These are phyloP conservation scores for Talaromyces nanjingensis DNA, from an alignment of 495 filamentous ascomycete genomes.

Conservation along the genomic window DNA sequence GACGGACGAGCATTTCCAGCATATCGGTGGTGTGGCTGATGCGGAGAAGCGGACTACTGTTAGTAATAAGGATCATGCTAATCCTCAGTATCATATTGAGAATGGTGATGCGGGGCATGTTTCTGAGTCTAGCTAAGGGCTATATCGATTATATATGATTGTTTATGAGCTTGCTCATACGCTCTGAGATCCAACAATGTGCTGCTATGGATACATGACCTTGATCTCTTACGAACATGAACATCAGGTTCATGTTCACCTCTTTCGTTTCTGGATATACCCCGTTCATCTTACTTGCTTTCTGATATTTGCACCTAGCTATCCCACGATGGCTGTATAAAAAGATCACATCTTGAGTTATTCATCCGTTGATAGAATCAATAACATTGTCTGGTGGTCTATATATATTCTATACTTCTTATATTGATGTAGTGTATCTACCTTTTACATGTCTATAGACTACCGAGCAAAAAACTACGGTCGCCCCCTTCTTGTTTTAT, in stretches of 20 bases:
- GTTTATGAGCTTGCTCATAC: background rate
- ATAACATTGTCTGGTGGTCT: background rate
- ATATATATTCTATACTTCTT: background rate
- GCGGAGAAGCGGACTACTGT: constrained; percentile 18
- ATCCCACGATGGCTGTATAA: background rate
- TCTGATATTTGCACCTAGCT: background rate
- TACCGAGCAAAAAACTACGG: too few species aligned
- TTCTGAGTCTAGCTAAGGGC: background rate
- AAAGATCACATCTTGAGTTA: background rate
- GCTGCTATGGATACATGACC: background rate
- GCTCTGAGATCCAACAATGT: background rate
- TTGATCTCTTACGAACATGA: background rate
- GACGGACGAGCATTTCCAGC: constrained; percentile 37
- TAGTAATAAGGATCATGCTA: constrained; percentile 9
- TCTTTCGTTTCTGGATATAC: background rate
- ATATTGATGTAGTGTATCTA: too few species aligned
- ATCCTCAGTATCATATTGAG: constrained; percentile 17
- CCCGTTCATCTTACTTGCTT: background rate
- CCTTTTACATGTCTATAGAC: too few species aligned
- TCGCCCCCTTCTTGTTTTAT: too few species aligned
- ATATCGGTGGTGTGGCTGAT: constrained; percentile 19
- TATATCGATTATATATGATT: too few species aligned
- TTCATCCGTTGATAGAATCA: background rate
- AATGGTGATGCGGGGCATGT: constrained; percentile 16
- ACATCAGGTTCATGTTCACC: background rate